Conservation (phyloP, 192 early-diverging fungal genomes). For the Jimgerdemannia flammicorona region DNA sequence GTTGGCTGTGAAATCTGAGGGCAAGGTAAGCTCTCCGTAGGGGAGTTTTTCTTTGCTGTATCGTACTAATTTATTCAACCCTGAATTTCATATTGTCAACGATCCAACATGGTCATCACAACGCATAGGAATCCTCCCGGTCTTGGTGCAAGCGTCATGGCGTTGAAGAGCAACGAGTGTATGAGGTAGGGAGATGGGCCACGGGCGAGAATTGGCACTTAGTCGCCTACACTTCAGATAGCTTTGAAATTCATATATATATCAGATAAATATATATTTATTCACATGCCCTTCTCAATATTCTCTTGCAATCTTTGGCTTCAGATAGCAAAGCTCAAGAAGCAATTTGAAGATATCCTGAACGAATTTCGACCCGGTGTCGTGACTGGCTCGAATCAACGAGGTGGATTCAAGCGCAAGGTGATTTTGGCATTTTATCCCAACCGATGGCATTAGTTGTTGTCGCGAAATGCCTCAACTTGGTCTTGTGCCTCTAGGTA, state of each 20-base stretch:
- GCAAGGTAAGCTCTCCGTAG: constrained; percentile 29
- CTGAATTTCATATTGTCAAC: no score
- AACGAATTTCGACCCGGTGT: constrained; percentile 36
- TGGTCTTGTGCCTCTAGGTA: not conserved
- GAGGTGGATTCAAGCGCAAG: not conserved
- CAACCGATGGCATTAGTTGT: not conserved
- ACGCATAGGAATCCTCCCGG: constrained; percentile 37
- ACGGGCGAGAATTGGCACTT: no score
- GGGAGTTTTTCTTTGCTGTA: not conserved
- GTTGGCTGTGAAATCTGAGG: constrained; percentile 48
- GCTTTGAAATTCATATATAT: not conserved
- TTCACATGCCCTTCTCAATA: no score
- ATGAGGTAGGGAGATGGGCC: constrained; percentile 35
- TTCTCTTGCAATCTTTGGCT: no score
- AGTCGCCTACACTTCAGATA: no score
- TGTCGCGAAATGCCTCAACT: not conserved
- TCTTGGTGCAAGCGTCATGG: constrained; percentile 59
- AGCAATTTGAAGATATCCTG: constrained; percentile 61
- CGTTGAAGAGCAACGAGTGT: constrained; percentile 67
- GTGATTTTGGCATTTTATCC: not conserved
- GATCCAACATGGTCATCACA: no score
- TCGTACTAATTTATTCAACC: no score
- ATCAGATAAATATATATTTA: no score
- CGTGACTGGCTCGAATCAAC: constrained; percentile 6
- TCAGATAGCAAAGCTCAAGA: constrained; percentile 58